Evolutionary conservation across 768 basidiomycete species (phyloP), one percentile per base, ranked within the genome.

Genomic region (Macrolepiota dolichaula): DNA sequence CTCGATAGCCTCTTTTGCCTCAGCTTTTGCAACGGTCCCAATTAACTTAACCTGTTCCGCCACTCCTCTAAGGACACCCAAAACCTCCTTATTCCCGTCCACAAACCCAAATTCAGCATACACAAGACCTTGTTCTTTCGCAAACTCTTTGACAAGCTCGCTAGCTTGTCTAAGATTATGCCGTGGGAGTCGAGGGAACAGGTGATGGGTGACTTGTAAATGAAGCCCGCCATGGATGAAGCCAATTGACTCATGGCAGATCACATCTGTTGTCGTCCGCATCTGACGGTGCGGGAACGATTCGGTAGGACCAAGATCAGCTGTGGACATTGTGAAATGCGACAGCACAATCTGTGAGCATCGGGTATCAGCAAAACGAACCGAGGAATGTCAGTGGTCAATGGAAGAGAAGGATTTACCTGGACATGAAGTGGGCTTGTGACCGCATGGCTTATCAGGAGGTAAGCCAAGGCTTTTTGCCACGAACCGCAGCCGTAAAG

Each of bases 141-240:
- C 94, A 67, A 89, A 98, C 67, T 89, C 82, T 71, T 94, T 96
- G 56, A 97, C 95, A 22, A 96, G 77, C 32, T 81, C 61, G 64
- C 91, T 92, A 2, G 96, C 96, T 57, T 85, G 79, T 37, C 85
- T 84, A 56, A 99, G 81, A 71, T 97, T 95, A 79, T 98, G 96
- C 40, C 97, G 81, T 2, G 97, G 97, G 1, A 98, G 79, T 11
- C 97, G 88, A 19, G 97, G 97, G 78, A 98, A 98, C 61, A 98
- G 82, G 73, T 98, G 96, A 67, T 99, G 97, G 1, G 96, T 94
- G 46, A 98, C 93, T 74, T 99, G 97, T 12, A 98, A 85, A 67
- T 99, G 94, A 19, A 99, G 84, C n/a, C 97, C 97, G 11, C 97
- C 97, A 69, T 99, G 97, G 36, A 99, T 75, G 70, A 95, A 98